phyloP scores from a whole-genome alignment of 73 alveolate species.

The Durusdinium trenchii region DNA sequence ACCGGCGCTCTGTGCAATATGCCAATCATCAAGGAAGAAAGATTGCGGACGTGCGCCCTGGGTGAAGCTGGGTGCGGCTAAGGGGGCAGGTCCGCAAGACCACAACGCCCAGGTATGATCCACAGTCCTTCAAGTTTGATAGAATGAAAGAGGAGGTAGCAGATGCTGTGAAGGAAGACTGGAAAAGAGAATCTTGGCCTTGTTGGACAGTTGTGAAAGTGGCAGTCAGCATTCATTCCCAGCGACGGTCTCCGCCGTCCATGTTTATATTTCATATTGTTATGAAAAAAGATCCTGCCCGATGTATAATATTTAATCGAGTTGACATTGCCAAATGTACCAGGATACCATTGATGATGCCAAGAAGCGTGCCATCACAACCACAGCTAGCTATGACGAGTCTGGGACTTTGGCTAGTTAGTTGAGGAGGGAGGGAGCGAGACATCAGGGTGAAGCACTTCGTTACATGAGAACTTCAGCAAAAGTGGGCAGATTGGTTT shows the following conservation, averaged over 20 bases:
- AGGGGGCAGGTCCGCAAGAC: neutral
- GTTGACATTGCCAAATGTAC: neutral
- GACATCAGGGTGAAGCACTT: no score
- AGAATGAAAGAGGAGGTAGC: conserved; percentile 81
- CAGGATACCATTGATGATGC: conserved; percentile 92
- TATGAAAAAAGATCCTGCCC: neutral
- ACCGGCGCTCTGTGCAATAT: conserved; percentile 12
- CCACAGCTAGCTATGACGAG: conserved; percentile 88
- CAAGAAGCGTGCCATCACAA: conserved; percentile 78
- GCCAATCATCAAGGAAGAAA: conserved; percentile 89
- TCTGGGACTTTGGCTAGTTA: neutral
- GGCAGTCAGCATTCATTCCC: no score
- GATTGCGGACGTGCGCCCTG: conserved; percentile 60
- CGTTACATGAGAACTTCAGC: no score
- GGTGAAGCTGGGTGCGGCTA: neutral
- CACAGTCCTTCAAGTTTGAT: conserved; percentile 53
- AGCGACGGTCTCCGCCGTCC: conserved; percentile 6
- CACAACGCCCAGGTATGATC: conserved; percentile 71
- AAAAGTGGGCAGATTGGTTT: no score
- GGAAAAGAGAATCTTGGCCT: conserved; percentile 40
- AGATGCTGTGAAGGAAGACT: conserved; percentile 83
- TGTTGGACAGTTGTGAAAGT: no score
- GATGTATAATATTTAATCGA: neutral
- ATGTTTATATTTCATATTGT: neutral
- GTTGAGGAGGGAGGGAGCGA: neutral